Percentiles rank a stretch among this genome's conserved stretches.
Conservation (phyloP, 768 basidiomycete species). For the Boletellus ananas region DNA sequence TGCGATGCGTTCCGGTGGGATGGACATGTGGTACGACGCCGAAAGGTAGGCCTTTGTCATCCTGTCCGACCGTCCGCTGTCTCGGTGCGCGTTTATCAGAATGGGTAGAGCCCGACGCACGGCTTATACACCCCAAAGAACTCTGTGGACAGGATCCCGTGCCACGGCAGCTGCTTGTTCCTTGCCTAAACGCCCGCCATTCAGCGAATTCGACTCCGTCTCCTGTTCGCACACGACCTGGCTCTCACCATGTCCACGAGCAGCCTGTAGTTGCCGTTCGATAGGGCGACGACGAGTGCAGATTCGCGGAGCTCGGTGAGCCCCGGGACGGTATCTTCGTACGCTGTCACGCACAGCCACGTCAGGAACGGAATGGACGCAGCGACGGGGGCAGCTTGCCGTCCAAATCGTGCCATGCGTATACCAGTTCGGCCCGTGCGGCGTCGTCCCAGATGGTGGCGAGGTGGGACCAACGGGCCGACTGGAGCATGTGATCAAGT, state of each 20-base stretch:
- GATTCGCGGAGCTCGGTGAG: slow-evolving; percentile 50
- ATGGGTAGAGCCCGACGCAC: slow-evolving; percentile 34
- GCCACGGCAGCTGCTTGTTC: slow-evolving; percentile 59
- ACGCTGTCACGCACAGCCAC: slow-evolving; percentile 37
- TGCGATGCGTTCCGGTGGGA: slow-evolving; percentile 45
- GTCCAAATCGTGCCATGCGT: slow-evolving; percentile 58
- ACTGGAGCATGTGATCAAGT: slow-evolving; percentile 50
- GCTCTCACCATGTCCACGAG: slow-evolving; percentile 54
- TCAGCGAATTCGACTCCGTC: not conserved
- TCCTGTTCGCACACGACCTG: not conserved
- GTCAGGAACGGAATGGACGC: slow-evolving; percentile 31
- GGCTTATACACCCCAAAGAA: slow-evolving; percentile 64
- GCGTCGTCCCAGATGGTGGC: slow-evolving; percentile 41
- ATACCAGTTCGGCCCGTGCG: slow-evolving; percentile 42
- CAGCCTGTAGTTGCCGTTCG: slow-evolving; percentile 61
- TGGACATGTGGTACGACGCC: slow-evolving; percentile 44
- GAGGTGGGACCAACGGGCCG: slow-evolving; percentile 49
- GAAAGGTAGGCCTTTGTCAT: slow-evolving; percentile 46
- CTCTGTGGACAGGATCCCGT: slow-evolving; percentile 56
- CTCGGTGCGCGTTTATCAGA: not conserved
- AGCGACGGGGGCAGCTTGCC: slow-evolving; percentile 31
- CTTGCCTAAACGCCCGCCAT: slow-evolving; percentile 44
- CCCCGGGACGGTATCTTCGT: slow-evolving; percentile 51
- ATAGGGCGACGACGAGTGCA: slow-evolving; percentile 49
- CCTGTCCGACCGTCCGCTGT: slow-evolving; percentile 21